Evolutionary conservation across 2,329 filamentous ascomycete genomes (phyloP).

Genomic region (Amauroascus niger): DNA sequence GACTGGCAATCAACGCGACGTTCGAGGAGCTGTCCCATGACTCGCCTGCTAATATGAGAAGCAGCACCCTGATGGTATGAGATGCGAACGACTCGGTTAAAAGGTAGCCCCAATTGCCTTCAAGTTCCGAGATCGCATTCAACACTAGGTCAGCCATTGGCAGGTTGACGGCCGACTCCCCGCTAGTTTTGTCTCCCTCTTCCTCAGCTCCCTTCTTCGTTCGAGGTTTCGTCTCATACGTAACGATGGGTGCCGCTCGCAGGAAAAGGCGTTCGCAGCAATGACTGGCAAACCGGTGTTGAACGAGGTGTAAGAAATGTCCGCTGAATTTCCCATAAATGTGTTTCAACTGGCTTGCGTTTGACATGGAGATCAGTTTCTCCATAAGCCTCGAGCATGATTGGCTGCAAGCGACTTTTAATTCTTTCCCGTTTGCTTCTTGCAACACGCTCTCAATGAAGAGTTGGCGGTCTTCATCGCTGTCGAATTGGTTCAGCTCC

Average conservation of each 20-base stretch:
- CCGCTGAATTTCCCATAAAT: constrained; percentile 77
- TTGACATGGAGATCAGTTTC: constrained; percentile 73
- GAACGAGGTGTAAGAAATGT: constrained; percentile 80
- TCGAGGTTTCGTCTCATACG: constrained; percentile 52
- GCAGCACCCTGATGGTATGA: constrained; percentile 74
- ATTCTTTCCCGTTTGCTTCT: constrained; percentile 82
- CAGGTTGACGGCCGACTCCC: constrained; percentile 37
- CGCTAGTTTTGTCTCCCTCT: constrained; percentile 39
- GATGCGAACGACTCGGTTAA: constrained; percentile 85
- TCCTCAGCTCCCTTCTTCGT: constrained; percentile 30
- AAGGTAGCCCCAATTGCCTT: constrained; percentile 70
- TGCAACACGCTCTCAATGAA: constrained; percentile 75
- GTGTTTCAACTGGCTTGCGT: constrained; percentile 68
- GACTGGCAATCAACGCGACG: constrained; percentile 74
- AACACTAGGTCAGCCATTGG: constrained; percentile 82
- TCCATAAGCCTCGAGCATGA: constrained; percentile 91
- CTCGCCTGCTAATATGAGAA: constrained; percentile 75
- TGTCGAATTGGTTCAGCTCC: constrained; percentile 77
- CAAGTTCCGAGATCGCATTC: constrained; percentile 73
- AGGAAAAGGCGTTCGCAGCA: constrained; percentile 92
- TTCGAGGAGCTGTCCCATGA: constrained; percentile 61
- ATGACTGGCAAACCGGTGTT: constrained; percentile 93
- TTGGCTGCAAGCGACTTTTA: constrained; percentile 93
- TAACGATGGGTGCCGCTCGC: constrained; percentile 67
- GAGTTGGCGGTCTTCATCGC: constrained; percentile 58